Evolutionary conservation across 768 basidiomycete genomes (phyloP), one percentile per base, ranked within the genome.

Genomic region (Scleroderma bovista): DNA sequence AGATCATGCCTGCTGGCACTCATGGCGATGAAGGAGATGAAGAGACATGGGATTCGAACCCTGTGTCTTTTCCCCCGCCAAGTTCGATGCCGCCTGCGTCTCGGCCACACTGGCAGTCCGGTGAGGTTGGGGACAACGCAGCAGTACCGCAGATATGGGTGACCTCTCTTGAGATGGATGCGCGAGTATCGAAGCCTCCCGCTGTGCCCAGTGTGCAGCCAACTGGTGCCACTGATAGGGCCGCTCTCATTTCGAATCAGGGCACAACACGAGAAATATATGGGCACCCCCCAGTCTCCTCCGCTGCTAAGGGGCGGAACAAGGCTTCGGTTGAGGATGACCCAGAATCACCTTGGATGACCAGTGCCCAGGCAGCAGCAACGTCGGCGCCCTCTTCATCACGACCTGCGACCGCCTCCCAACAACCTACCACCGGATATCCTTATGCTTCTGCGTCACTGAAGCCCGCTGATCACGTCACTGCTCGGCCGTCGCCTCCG

Each of bases 251-350:
- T 36, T 36, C 19, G 13, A 50, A 55, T 45, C 57, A 57, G n/a
- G n/a, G n/a, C 24, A 44, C 51, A 11, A 48, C 51, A 22, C 49
- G 39, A 29, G 33, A 54, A 31, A 19, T 43, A 40, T 50, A 60
- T 4, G 38, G 48, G n/a, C 55, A 55, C 20, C 45, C 56, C 17
- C 50, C 44, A 10, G 43, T 44, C 17, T 44, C 50, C 20, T 22
- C 39, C 40, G 44, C 52, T 37, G n/a, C n/a, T n/a, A 51, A 43
- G 44, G 15, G 46, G 23, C 62, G 65, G 50, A 57, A 57, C 26
- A 68, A 59, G 47, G 62, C 59, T 45, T 65, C 60, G 3, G 36
- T 67, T 5, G 65, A 68, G 47, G 62, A 67, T 43, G 57, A 58
- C 10, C 44, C 57, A 41, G 65, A 66, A 45, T 50, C n/a, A n/a